These are phyloP conservation scores for Botryosphaeria agaves DNA, from an alignment of 2,329 filamentous ascomycete species.

Conservation along the genomic window DNA sequence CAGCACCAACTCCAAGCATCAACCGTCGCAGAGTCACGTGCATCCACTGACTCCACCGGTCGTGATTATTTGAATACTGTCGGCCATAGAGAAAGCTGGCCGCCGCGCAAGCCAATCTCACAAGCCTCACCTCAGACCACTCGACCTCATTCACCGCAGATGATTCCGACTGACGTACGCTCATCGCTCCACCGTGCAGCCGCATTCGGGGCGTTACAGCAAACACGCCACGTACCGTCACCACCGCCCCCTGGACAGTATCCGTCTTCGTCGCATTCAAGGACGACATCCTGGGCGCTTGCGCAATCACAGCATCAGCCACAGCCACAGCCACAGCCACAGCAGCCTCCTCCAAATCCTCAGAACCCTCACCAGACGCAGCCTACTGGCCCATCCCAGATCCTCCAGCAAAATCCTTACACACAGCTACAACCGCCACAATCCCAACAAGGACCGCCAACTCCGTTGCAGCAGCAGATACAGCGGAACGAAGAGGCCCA, in stretches of 20 bases:
- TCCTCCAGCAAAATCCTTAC: constrained; percentile 13
- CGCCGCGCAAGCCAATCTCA: no score
- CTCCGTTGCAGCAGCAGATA: background rate
- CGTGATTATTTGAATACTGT: no score
- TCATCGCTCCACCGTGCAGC: background rate
- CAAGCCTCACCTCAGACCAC: no score
- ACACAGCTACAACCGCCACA: constrained; percentile 2
- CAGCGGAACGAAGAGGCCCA: background rate
- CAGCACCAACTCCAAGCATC: background rate
- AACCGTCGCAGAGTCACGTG: background rate
- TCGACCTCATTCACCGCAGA: no score
- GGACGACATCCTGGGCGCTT: background rate
- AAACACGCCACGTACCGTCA: background rate
- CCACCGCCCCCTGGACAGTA: background rate
- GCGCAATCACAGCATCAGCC: constrained; percentile 1
- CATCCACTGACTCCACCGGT: no score
- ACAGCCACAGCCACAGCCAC: constrained; percentile 1
- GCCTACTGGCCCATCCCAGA: constrained; percentile 7
- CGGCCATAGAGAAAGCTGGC: background rate
- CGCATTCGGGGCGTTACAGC: background rate
- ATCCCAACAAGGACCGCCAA: background rate
- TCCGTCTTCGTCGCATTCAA: background rate
- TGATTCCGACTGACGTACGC: background rate
- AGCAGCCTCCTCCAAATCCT: constrained; percentile 12
- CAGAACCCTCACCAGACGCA: constrained; percentile 6